These are phyloP conservation scores for Platanthera zijinensis DNA, from an alignment of 106 monocot genomes.

Conservation along the genomic window DNA sequence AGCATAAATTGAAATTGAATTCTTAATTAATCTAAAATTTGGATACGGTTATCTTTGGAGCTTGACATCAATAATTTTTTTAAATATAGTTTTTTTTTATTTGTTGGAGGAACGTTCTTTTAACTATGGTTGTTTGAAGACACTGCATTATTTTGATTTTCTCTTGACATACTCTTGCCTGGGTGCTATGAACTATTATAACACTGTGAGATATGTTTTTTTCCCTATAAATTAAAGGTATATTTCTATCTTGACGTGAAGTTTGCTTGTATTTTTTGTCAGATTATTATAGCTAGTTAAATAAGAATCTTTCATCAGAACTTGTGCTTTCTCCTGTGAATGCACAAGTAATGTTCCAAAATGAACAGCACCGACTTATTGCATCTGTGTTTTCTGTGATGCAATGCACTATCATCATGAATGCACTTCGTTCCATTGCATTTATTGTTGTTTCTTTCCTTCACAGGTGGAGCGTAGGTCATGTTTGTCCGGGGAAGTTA, in stretches of 20 bases:
- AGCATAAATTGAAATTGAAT: too few species aligned
- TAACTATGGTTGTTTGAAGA: neutral
- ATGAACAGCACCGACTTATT: neutral
- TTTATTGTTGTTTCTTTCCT: constrained; percentile 4
- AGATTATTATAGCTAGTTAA: neutral
- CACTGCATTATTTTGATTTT: neutral
- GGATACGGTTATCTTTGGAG: too few species aligned
- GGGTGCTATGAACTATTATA: neutral
- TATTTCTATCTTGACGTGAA: neutral
- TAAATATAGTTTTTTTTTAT: neutral
- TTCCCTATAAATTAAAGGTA: neutral
- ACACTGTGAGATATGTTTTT: neutral
- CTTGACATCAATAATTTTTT: too few species aligned
- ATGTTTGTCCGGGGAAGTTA: constrained; percentile 47
- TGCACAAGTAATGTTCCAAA: neutral
- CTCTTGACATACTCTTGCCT: neutral
- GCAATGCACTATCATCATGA: neutral
- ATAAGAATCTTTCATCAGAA: neutral
- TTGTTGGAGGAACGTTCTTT: neutral
- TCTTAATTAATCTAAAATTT: too few species aligned
- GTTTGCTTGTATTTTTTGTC: neutral
- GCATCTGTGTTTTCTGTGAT: neutral
- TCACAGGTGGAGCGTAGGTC: constrained; percentile 60
- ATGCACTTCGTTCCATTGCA: neutral
- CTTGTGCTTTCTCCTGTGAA: neutral